Conservation (phyloP, 2,329 filamentous ascomycete genomes). For the Didymella segeticola region DNA sequence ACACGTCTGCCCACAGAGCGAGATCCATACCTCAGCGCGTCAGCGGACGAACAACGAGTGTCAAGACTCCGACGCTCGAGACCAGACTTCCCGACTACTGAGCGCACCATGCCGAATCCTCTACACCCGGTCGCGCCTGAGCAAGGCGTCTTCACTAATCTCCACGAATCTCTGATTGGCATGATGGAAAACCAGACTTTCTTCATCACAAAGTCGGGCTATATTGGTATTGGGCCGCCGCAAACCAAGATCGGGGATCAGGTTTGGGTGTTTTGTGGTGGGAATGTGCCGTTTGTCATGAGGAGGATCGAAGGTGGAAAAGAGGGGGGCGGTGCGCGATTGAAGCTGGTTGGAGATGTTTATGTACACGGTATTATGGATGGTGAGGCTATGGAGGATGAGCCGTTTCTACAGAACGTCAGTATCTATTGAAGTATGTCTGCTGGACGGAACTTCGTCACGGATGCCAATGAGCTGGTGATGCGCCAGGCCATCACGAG, state of each 20-base stretch:
- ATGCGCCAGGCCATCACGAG: too few relatives aligned
- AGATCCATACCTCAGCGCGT: not conserved
- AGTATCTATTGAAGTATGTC: not conserved
- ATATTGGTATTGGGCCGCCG: slow-evolving; percentile 21
- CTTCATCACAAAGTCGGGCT: slow-evolving; percentile 19
- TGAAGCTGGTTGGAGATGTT: slow-evolving; percentile 15
- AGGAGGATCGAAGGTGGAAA: not conserved
- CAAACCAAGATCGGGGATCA: slow-evolving; percentile 4
- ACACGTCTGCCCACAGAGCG: not conserved
- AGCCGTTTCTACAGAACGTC: not conserved
- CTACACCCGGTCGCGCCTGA: not conserved
- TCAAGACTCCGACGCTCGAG: not conserved
- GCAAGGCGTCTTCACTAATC: not conserved
- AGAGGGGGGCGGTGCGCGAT: not conserved
- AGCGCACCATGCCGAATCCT: not conserved
- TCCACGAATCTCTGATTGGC: slow-evolving; percentile 7
- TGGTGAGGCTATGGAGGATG: slow-evolving; percentile 3
- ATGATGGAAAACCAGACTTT: slow-evolving; percentile 18
- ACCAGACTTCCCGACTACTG: not conserved
- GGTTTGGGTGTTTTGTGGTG: slow-evolving; percentile 18
- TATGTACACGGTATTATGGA: slow-evolving; percentile 27
- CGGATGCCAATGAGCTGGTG: too few relatives aligned
- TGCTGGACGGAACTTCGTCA: too few relatives aligned
- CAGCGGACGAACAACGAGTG: not conserved
- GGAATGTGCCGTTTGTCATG: slow-evolving; percentile 20